Percentiles rank a stretch among this genome's conserved stretches.
Conservation (phyloP, 352 stramenopile species). For the Globisporangium heterothallicum region DNA sequence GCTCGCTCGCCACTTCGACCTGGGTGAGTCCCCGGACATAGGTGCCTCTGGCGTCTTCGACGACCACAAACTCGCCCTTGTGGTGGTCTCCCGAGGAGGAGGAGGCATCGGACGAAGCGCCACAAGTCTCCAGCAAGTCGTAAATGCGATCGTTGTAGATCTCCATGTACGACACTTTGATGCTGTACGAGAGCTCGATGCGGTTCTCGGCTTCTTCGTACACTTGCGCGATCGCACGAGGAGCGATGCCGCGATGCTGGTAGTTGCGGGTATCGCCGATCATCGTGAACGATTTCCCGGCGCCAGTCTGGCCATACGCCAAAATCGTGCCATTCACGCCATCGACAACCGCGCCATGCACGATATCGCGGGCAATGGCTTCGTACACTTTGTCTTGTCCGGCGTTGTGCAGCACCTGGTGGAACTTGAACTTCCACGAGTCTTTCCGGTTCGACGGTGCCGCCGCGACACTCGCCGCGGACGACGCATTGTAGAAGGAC, state of each 20-base stretch:
- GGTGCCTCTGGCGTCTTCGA: conserved; percentile 76
- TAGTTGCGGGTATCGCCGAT: conserved; percentile 90
- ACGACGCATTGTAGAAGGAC: conserved; percentile 2
- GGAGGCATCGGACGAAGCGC: too few relatives aligned
- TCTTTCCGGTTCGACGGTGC: conserved; percentile 72
- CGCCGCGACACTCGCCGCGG: conserved; percentile 9
- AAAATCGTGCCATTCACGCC: conserved; percentile 88
- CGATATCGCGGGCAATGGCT: conserved; percentile 83
- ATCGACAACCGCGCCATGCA: conserved; percentile 82
- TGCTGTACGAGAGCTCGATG: conserved; percentile 83
- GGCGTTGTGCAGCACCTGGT: conserved; percentile 91
- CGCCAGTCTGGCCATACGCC: conserved; percentile 86
- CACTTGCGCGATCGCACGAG: conserved; percentile 81
- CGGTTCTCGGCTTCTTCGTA: conserved; percentile 88
- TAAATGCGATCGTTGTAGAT: conserved; percentile 96
- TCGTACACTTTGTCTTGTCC: conserved; percentile 89
- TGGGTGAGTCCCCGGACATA: conserved; percentile 87
- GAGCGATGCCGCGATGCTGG: conserved; percentile 86
- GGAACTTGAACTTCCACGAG: conserved; percentile 88
- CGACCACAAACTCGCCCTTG: conserved; percentile 69
- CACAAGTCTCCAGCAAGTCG: conserved; percentile 86
- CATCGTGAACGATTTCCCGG: conserved; percentile 91
- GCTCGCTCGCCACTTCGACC: conserved; percentile 66
- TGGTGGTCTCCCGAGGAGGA: too few relatives aligned
- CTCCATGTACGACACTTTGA: conserved; percentile 93